A percentile compares a stretch with the other conserved stretches of the same genome.
phyloP scores from a whole-genome alignment of 2,329 filamentous ascomycete genomes.

The Stachybotrys chlorohalonatus region DNA sequence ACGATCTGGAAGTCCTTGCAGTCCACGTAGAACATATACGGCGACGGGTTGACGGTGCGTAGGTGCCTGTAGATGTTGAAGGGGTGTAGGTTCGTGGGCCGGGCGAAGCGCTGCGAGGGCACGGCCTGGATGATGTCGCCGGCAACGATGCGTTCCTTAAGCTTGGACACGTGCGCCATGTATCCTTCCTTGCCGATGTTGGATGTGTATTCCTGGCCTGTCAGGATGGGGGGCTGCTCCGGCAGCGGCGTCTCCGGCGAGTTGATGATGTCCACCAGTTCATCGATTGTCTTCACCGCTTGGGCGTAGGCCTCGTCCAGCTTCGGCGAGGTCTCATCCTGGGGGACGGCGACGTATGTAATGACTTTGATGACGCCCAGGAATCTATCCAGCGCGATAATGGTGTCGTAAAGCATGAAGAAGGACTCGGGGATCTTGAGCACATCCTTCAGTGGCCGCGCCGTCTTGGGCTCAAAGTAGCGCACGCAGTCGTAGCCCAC shows the following conservation, averaged over 20 bases:
- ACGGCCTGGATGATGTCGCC: constrained; percentile 98
- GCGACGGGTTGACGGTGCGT: constrained; percentile 93
- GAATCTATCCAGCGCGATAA: constrained; percentile 91
- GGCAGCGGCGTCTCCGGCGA: constrained; percentile 70
- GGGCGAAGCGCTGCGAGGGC: constrained; percentile 84
- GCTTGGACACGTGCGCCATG: constrained; percentile 72
- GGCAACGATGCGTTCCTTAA: constrained; percentile 84
- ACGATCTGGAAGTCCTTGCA: constrained; percentile 91
- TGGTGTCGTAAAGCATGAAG: constrained; percentile 95
- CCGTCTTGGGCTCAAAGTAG: constrained; percentile 98
- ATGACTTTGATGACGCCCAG: constrained; percentile 89
- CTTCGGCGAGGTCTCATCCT: constrained; percentile 31
- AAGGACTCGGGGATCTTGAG: constrained; percentile 84
- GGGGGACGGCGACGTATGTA: constrained; percentile 72
- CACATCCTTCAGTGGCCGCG: constrained; percentile 77
- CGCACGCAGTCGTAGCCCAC: constrained; percentile 95
- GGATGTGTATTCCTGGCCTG: constrained; percentile 73
- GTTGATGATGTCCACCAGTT: constrained; percentile 63
- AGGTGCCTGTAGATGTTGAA: constrained; percentile 98
- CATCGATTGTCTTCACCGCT: constrained; percentile 54
- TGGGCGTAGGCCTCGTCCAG: constrained; percentile 59
- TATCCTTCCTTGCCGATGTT: constrained; percentile 88
- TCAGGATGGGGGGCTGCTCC: constrained; percentile 61
- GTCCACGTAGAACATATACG: constrained; percentile 93
- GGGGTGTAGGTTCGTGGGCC: constrained; percentile 83